A percentile compares a stretch with the other conserved stretches of the same genome.
Conservation (phyloP, 2,329 filamentous ascomycete species). For the Aspergillus sp. region DNA sequence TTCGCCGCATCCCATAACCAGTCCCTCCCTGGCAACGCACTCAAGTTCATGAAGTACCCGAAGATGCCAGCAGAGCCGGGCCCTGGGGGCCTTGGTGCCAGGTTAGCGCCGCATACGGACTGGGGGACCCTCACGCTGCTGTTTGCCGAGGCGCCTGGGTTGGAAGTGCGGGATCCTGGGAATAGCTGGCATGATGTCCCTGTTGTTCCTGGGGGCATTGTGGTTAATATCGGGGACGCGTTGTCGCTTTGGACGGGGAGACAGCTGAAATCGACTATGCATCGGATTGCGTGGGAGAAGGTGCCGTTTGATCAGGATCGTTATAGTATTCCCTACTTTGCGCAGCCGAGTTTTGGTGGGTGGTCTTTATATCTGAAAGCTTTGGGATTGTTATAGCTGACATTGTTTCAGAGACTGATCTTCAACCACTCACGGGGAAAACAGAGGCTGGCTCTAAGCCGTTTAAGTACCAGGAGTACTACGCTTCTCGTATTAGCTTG, state of each 20-base stretch:
- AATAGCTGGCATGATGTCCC: slow-evolving; percentile 1
- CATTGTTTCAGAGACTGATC: neutral
- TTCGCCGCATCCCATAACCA: neutral
- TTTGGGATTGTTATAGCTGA: neutral
- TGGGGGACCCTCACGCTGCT: neutral
- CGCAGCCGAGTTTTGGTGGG: neutral
- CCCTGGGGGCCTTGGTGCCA: neutral
- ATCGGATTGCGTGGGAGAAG: slow-evolving; percentile 1
- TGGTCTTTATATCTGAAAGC: neutral
- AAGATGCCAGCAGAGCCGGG: neutral
- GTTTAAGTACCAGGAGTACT: neutral
- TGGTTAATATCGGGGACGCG: neutral
- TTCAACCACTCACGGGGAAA: neutral
- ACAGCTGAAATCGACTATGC: neutral
- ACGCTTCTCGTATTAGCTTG: neutral
- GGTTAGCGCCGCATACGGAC: neutral
- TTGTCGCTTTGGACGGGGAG: neutral
- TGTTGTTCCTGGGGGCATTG: neutral
- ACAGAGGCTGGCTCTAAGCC: neutral
- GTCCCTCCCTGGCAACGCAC: neutral
- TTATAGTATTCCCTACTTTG: slow-evolving; percentile 1
- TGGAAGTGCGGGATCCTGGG: neutral
- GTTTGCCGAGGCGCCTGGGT: neutral
- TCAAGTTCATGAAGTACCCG: slow-evolving; percentile 1
- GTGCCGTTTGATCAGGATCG: neutral